Base-by-base conservation (phyloP, 2,329 filamentous ascomycete genomes). In the Nemania bipapillata region DNA sequence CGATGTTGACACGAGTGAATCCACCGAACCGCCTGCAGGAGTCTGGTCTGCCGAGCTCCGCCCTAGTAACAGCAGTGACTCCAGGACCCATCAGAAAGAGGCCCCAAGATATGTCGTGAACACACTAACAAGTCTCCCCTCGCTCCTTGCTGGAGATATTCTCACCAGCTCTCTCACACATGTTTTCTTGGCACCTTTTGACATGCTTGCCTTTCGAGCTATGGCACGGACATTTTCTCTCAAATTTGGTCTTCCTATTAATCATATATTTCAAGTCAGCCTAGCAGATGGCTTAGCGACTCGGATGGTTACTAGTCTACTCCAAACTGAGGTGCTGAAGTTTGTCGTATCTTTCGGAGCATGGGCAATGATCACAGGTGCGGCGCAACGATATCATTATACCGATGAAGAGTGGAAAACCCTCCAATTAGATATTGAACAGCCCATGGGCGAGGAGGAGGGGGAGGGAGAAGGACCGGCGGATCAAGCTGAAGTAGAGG, bases 31-130 rank as follows among this genome's bases (percentile, higher is more conserved):
- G 2, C 84, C 84, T 1, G 79, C 84, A 1, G 86, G 85, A 15
- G 76, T 86, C 1, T 89, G 87, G 87, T 87, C 85, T 3, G 87
- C 87, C 12, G 87, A 89, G 73, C 76, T 89, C 20, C 83, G 87
- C 0, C 86, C 86, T 2, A 88, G 84, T 67, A 77, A 79, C 28
- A 77, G 77, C 56, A 69, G 74, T 45, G 72, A 79, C 68, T 37
- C 65, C 70, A 53, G 80, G 73, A 73, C 76, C 74, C 66, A 78
- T 76, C 67, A 76, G 22, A 77, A 74, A 47, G 80, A 81, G 6
- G 63, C 73, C 32, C 73, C 72, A 30, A 72, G 77, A n/a, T 86
- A 85, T 65, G 74, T 82, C 15, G 81, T 85, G 54, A 88, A 84
- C 5, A 76, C 82, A 52, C 80, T 89, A 12, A 86, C 86, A 0